Evolutionary conservation across 2,329 filamentous ascomycete species (phyloP).

Genomic region (Epichloe elymi): DNA sequence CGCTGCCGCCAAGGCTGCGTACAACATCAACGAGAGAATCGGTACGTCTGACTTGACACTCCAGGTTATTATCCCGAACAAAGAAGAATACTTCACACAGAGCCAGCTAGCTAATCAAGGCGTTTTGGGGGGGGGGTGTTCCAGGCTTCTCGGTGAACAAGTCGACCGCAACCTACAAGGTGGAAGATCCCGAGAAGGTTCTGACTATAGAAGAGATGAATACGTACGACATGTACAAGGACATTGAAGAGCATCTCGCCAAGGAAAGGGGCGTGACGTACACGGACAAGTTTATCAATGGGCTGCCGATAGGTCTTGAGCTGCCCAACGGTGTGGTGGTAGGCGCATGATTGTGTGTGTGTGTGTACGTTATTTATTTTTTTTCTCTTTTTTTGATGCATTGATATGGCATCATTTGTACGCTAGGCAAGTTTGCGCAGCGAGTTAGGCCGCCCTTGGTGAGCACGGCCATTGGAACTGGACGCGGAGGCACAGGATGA

Average conservation of each 20-base stretch:
- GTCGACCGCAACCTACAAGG: slow-evolving; percentile 41
- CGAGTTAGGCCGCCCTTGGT: too few relatives aligned
- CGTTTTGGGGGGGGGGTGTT: too few relatives aligned
- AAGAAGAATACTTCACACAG: too few relatives aligned
- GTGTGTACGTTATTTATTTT: too few relatives aligned
- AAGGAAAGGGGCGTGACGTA: slow-evolving; percentile 20
- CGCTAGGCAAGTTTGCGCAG: too few relatives aligned
- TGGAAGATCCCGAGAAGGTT: slow-evolving; percentile 46
- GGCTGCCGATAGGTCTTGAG: slow-evolving; percentile 33
- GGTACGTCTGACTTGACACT: slow-evolving; percentile 20
- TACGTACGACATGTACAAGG: slow-evolving; percentile 46
- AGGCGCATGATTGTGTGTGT: slow-evolving; percentile 8
- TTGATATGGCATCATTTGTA: too few relatives aligned
- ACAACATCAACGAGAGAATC: slow-evolving; percentile 51
- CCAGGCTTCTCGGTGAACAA: slow-evolving; percentile 50
- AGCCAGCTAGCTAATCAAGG: background rate
- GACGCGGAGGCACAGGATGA: too few relatives aligned
- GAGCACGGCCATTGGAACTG: too few relatives aligned
- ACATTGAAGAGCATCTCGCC: slow-evolving; percentile 37
- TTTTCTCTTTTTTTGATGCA: background rate
- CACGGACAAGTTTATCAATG: slow-evolving; percentile 24
- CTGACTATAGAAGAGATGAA: slow-evolving; percentile 61
- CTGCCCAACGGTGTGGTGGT: slow-evolving; percentile 34
- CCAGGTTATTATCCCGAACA: too few relatives aligned
- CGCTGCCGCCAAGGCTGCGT: slow-evolving; percentile 42